Percentiles rank a stretch among this genome's conserved stretches.
Conservation (phyloP, 345 rosid species). For the Pseudoturritis turrita region DNA sequence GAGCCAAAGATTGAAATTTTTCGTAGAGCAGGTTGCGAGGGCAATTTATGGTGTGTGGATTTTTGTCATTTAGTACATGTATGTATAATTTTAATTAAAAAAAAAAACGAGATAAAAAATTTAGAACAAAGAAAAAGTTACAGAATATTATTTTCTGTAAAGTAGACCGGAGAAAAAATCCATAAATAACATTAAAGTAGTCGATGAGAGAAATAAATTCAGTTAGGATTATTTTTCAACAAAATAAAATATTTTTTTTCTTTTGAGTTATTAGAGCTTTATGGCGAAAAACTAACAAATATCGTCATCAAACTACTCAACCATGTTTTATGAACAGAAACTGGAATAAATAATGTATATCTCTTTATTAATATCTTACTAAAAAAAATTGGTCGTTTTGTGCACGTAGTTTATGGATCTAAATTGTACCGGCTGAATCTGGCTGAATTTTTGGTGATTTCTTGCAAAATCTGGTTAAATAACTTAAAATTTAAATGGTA, state of each 20-base stretch:
- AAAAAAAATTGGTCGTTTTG: constrained; percentile 38
- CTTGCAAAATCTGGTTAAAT: too few relatives aligned
- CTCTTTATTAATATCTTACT: not conserved
- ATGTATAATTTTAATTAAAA: not conserved
- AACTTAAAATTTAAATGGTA: too few relatives aligned
- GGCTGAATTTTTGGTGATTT: too few relatives aligned
- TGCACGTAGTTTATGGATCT: constrained; percentile 10
- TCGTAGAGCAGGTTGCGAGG: constrained; percentile 41
- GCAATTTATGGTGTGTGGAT: constrained; percentile 54
- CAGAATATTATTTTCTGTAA: constrained; percentile 17
- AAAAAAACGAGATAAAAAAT: not conserved
- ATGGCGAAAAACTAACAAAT: constrained; percentile 13
- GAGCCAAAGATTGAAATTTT: constrained; percentile 61
- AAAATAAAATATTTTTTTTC: not conserved
- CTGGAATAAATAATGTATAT: not conserved
- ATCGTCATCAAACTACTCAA: constrained; percentile 6
- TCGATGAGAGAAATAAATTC: not conserved
- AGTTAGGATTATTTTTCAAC: not conserved
- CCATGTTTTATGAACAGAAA: constrained; percentile 27
- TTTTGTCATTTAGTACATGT: constrained; percentile 54
- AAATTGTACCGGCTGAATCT: too few relatives aligned
- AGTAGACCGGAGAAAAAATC: not conserved
- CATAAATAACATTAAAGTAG: not conserved
- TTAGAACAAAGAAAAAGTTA: constrained; percentile 31
- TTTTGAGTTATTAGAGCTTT: not conserved